Evolutionary conservation across 208 protist species (phyloP).

Genomic region (Trypanosomatidae sp.): DNA sequence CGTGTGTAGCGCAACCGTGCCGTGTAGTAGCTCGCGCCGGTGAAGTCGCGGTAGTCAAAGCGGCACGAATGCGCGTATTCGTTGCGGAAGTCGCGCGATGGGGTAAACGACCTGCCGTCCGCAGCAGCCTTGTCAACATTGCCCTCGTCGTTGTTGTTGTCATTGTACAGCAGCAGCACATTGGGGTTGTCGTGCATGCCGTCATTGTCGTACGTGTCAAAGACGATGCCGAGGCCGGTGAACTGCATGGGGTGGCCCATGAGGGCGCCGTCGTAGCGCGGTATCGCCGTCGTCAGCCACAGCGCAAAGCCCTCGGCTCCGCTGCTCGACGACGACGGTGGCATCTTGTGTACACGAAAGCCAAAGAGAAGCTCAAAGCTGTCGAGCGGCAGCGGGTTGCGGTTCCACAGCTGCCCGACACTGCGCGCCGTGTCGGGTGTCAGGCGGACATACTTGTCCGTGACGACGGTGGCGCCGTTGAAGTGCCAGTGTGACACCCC

Average conservation of each 20-base stretch:
- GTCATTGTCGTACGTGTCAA: slow-evolving; percentile 88
- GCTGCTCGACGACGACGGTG: slow-evolving; percentile 3
- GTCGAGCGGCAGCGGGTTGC: slow-evolving; percentile 47
- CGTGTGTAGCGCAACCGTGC: slow-evolving; percentile 34
- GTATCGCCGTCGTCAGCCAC: slow-evolving; percentile 38
- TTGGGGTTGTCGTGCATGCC: slow-evolving; percentile 58
- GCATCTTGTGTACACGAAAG: slow-evolving; percentile 46
- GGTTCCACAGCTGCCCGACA: slow-evolving; percentile 70
- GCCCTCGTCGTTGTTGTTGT: slow-evolving; percentile 5
- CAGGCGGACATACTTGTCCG: slow-evolving; percentile 73
- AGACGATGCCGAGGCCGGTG: slow-evolving; percentile 64
- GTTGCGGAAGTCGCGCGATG: slow-evolving; percentile 39
- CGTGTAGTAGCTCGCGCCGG: slow-evolving; percentile 13
- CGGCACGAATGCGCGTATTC: slow-evolving; percentile 34
- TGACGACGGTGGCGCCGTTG: slow-evolving; percentile 60
- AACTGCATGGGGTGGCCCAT: slow-evolving; percentile 52
- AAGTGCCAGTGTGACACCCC: slow-evolving; percentile 70
- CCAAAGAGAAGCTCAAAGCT: slow-evolving; percentile 76
- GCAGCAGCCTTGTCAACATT: no score
- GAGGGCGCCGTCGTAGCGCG: slow-evolving; percentile 25
- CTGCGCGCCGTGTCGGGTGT: slow-evolving; percentile 31
- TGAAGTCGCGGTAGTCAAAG: slow-evolving; percentile 29
- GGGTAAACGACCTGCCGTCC: slow-evolving; percentile 10
- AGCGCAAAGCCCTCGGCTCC: slow-evolving; percentile 71
- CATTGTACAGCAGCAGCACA: slow-evolving; percentile 48